Percentiles rank a stretch among this genome's conserved stretches.
Conservation (phyloP, 192 early-diverging fungal species). For the Coemansia sp. region DNA sequence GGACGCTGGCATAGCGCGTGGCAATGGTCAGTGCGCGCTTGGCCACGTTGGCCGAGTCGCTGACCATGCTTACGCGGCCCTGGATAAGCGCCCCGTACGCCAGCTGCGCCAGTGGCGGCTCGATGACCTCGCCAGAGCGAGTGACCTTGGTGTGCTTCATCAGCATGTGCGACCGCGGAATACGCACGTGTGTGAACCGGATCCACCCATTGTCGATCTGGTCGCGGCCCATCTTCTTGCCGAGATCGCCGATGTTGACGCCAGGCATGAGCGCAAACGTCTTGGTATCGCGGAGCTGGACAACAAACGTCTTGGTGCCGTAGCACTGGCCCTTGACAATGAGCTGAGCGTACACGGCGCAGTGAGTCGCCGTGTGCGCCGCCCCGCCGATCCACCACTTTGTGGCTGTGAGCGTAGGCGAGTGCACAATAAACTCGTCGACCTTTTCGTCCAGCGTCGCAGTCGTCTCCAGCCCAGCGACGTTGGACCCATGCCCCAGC, state of each 20-base stretch:
- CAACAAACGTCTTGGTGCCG: conserved; percentile 89
- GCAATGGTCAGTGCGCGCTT: conserved; percentile 93
- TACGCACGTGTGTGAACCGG: conserved; percentile 89
- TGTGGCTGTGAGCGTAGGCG: conserved; percentile 77
- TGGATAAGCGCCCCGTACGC: conserved; percentile 88
- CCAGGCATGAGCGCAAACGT: conserved; percentile 83
- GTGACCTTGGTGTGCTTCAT: conserved; percentile 93
- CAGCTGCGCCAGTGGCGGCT: conserved; percentile 82
- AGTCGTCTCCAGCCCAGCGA: conserved; percentile 91
- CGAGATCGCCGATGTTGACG: conserved; percentile 89
- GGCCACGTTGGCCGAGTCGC: conserved; percentile 82
- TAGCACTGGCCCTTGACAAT: conserved; percentile 79
- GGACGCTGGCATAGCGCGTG: conserved; percentile 87
- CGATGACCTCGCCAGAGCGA: conserved; percentile 76
- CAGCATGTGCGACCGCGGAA: conserved; percentile 89
- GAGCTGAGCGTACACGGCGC: conserved; percentile 83
- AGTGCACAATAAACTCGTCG: conserved; percentile 87
- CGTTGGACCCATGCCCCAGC: conserved; percentile 88
- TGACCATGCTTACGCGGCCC: conserved; percentile 82
- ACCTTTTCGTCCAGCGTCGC: conserved; percentile 84
- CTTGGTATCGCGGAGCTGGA: conserved; percentile 81
- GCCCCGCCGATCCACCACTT: conserved; percentile 99
- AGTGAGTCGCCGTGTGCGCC: conserved; percentile 86
- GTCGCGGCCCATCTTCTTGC: conserved; percentile 93
- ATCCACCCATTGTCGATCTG: conserved; percentile 95